Evolutionary conservation across 768 basidiomycete species (phyloP), one percentile per base, ranked within the genome.

Genomic region (Kwoniella botswanensis): DNA sequence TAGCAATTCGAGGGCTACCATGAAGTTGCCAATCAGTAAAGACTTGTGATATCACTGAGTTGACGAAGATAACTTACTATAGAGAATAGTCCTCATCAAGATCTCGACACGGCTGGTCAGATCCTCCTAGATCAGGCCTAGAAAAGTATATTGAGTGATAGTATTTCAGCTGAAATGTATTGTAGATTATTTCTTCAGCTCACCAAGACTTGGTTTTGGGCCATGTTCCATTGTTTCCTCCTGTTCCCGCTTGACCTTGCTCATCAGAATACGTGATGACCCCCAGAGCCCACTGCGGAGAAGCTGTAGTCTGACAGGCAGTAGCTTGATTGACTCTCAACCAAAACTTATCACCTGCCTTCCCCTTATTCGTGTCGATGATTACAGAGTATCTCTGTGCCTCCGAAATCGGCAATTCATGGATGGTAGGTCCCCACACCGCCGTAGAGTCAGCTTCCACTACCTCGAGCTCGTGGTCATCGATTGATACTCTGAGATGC

Each of bases 331-430:
- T 41, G 5, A 50, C 65, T 17, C 74, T 58, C 15, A 76, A 26
- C 55, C 60, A 71, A 52, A 69, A 76, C 5, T 61, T 57, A 24
- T 76, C 76, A 12, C 79, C 76, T 22, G 22, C 46, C 15, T 44
- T 22, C 29, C 74, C 68, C 18, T 65, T 15, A 17, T 67, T 53
- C 12, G 76, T 80, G 44, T 72, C 63, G 58, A 80, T 43, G 56
- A 80, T 54, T 43, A 70, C 66, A 6, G 75, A 76, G 53, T 72
- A 74, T 44, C 79, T 71, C 67, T 80, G 69, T 11, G 61, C 76
- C 7, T 52, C 24, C n/a, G 53, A 64, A 17, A 78, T 50, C 10
- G 58, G 64, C 21, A 76, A 26, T 43, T 77, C 72, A 54, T 76
- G 73, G 0, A 78, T 35, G 0, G 22, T 60, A 5, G 73, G 67